Evolutionary conservation across 176 grass and related monocot species (phyloP), one percentile per base, ranked within the genome.

Genomic region (Alloteropsis semialata): DNA sequence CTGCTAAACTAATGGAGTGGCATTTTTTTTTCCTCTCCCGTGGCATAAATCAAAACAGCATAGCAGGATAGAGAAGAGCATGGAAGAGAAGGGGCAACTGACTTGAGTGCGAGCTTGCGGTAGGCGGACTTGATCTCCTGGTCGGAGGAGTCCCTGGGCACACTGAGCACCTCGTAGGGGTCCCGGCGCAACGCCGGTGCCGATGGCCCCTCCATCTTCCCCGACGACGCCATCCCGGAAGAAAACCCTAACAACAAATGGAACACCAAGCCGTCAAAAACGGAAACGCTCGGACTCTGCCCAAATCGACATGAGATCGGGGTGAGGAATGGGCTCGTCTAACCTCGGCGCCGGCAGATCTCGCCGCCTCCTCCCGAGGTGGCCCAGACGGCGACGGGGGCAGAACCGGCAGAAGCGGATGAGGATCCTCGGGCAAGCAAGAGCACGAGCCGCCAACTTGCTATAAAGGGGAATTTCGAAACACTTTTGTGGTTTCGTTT

Each of bases 101-200:
- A 98, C 96, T 98, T 98, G 60, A 98, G 96, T 17, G 96, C 96
- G 77, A 98, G 96, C 87, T 95, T 98, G 81, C 96, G 87, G 80
- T 98, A 98, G 17, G 96, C 89, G 37, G 96, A 93, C 73, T 98
- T 98, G 87, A 98, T 98, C 57, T 98, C 96, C 89, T 95, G 96
- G 81, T 98, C 93, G 45, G 96, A 95, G 19, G 96, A 98, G 46
- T 98, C 96, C 42, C 89, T 80, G 15, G 96, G 78, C 63, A 98
- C 91, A 75, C 78, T 90, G 55, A 98, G 84, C 67, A 98, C 96
- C 89, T 98, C 96, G 83, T 98, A 98, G 14, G 96, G 96, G 79
- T 98, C 96, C 72, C 96, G 84, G 10, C 96, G 87, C 19, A 84
- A 19, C 9, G 85, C 86, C 7, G 93, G 93, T 36, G 92, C 93